Evolutionary conservation across 768 basidiomycete species (phyloP).

Genomic region (Cystofilobasidium bisporidii): DNA sequence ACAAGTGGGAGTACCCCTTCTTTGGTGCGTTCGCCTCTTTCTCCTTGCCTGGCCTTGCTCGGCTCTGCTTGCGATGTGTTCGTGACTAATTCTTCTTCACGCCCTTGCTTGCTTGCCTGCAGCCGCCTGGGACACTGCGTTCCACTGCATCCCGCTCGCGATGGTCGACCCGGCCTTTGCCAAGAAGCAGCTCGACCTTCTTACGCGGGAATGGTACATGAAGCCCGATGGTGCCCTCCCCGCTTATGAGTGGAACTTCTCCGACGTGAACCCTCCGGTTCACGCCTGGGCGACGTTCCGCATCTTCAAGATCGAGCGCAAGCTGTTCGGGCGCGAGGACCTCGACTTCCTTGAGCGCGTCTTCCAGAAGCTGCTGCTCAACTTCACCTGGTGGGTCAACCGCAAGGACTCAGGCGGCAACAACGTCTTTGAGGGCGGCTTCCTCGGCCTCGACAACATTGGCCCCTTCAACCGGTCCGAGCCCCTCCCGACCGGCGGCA

Average conservation of each 20-base stretch:
- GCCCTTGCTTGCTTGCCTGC: not conserved
- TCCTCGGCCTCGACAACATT: slow-evolving; percentile 95
- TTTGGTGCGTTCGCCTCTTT: slow-evolving; percentile 48
- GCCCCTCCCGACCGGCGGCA: slow-evolving; percentile 87
- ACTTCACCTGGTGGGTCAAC: slow-evolving; percentile 99
- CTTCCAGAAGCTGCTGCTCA: slow-evolving; percentile 91
- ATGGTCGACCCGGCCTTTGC: slow-evolving; percentile 91
- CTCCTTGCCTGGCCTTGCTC: not conserved
- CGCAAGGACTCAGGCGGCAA: slow-evolving; percentile 90
- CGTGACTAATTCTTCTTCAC: no score
- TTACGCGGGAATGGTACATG: slow-evolving; percentile 96
- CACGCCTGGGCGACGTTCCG: slow-evolving; percentile 99
- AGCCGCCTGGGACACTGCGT: slow-evolving; percentile 77
- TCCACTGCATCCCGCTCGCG: slow-evolving; percentile 96
- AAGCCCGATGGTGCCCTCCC: slow-evolving; percentile 98
- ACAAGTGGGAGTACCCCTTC: slow-evolving; percentile 99
- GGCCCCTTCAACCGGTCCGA: slow-evolving; percentile 97
- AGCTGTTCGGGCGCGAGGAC: slow-evolving; percentile 83
- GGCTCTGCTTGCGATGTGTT: not conserved
- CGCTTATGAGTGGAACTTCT: slow-evolving; percentile 99
- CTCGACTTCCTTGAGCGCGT: slow-evolving; percentile 88
- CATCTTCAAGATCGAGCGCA: slow-evolving; percentile 98
- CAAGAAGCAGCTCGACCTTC: slow-evolving; percentile 90
- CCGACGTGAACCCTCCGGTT: slow-evolving; percentile 96
- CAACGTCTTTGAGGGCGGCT: slow-evolving; percentile 97